Conservation (phyloP, 2,329 filamentous ascomycete genomes). For the Nemania bipapillata region DNA sequence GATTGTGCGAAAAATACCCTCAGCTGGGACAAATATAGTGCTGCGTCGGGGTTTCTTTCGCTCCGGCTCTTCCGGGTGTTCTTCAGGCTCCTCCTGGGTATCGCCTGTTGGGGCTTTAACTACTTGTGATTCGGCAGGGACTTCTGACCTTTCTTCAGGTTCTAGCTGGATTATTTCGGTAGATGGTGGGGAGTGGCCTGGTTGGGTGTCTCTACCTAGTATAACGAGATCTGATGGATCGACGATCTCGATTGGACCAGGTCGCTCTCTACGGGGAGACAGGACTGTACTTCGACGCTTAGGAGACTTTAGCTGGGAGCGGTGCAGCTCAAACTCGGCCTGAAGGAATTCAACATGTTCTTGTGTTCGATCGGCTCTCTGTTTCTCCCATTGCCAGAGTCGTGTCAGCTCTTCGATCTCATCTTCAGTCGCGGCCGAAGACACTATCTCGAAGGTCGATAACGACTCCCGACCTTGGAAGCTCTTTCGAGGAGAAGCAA, state of each 20-base stretch:
- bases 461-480: conserved; percentile 57
- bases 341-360: conserved; percentile 81
- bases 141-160: conserved; percentile 20
- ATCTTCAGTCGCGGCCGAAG: conserved; percentile 66
- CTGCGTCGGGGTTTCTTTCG: conserved; percentile 58
- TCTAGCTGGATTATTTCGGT: conserved; percentile 48
- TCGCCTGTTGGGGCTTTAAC: conserved; percentile 49
- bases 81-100: conserved; percentile 1
- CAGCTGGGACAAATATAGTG: conserved; percentile 69
- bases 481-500: conserved; percentile 68
- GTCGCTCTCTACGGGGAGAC: conserved; percentile 54
- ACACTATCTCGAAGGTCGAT: conserved; percentile 62
- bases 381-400: conserved; percentile 67
- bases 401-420: conserved; percentile 67
- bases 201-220: conserved; percentile 52
- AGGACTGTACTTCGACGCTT: conserved; percentile 48
- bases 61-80: conserved; percentile 24
- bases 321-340: conserved; percentile 75
- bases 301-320: conserved; percentile 66
- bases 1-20: conserved; percentile 71
- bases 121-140: conserved; percentile 38
- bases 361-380: conserved; percentile 73
- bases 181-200: conserved; percentile 37
- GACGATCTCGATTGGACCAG: conserved; percentile 52
- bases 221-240: conserved; percentile 59